A percentile compares a stretch with the other conserved stretches of the same genome.
phyloP scores from a whole-genome alignment of 2,329 filamentous ascomycete genomes.

The Hymenoscyphus repandus region DNA sequence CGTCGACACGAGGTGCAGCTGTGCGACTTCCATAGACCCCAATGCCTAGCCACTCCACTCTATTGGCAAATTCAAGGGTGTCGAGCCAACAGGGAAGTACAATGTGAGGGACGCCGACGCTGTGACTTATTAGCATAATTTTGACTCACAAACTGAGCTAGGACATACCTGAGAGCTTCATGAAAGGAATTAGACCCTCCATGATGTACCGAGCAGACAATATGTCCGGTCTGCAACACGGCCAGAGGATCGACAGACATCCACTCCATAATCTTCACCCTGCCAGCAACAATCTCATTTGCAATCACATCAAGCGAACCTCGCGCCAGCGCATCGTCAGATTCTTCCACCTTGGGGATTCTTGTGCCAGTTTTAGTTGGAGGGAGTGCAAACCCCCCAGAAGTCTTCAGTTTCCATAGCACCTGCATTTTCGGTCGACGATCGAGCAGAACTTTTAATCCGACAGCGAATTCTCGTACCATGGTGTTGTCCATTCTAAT shows the following conservation, averaged over 20 bases:
- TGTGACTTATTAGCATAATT: slow-evolving; percentile 14
- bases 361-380: background rate
- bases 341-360: background rate
- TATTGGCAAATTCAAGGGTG: slow-evolving; percentile 39
- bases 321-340: background rate
- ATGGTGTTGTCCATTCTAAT: slow-evolving; percentile 21
- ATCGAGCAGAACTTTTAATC: slow-evolving; percentile 35
- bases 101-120: slow-evolving; percentile 41
- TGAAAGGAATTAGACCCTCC: slow-evolving; percentile 39
- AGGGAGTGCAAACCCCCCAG: slow-evolving; percentile 6
- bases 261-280: slow-evolving; percentile 38
- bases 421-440: slow-evolving; percentile 26
- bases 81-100: slow-evolving; percentile 43
- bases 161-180: slow-evolving; percentile 38
- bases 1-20: slow-evolving; percentile 14
- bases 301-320: slow-evolving; percentile 10
- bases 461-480: slow-evolving; percentile 36
- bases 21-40: slow-evolving; percentile 28
- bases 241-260: slow-evolving; percentile 35
- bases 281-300: slow-evolving; percentile 15
- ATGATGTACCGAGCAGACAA: slow-evolving; percentile 35
- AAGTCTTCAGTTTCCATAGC: slow-evolving; percentile 33
- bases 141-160: slow-evolving; percentile 6
- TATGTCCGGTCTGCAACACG: slow-evolving; percentile 33
- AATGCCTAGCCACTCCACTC: slow-evolving; percentile 38